Percentiles rank a stretch among this genome's conserved stretches.
Conservation (phyloP, 179 eudicot species). For the Heliamphora pulchella region DNA sequence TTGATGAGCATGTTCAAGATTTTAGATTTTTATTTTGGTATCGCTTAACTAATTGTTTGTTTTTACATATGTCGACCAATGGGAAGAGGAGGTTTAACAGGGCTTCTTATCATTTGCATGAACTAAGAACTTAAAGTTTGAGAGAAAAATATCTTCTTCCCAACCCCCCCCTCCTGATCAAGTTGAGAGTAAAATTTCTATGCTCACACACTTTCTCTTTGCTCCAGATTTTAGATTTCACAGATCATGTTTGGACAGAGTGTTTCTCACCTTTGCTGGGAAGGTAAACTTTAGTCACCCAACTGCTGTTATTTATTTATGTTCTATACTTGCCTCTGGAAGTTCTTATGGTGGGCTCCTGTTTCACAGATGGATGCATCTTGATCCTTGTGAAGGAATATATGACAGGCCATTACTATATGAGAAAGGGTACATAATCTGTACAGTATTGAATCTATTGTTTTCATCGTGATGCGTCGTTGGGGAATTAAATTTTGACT, state of each 20-base stretch:
- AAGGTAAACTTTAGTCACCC: slow-evolving; percentile 42
- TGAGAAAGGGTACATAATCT: slow-evolving; percentile 70
- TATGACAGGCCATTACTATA: slow-evolving; percentile 82
- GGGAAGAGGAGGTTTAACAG: too few relatives aligned
- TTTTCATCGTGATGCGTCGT: slow-evolving; percentile 12
- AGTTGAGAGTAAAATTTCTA: background rate
- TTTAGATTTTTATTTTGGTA: too few relatives aligned
- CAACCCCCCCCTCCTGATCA: background rate
- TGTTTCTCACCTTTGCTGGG: slow-evolving; percentile 69
- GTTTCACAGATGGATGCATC: slow-evolving; percentile 91
- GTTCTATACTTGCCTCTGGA: background rate
- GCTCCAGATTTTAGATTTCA: slow-evolving; percentile 75
- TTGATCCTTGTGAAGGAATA: slow-evolving; percentile 95
- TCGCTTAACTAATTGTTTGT: too few relatives aligned
- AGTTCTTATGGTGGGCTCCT: background rate
- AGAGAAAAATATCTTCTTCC: background rate
- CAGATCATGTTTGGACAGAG: slow-evolving; percentile 98
- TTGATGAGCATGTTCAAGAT: too few relatives aligned
- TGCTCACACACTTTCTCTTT: slow-evolving; percentile 13
- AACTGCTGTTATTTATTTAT: slow-evolving; percentile 8
- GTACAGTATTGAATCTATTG: slow-evolving; percentile 1
- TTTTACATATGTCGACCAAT: background rate
- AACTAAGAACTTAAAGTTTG: background rate
- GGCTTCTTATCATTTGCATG: background rate
- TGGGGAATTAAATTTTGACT: background rate